Base-by-base conservation (phyloP, 2,329 filamentous ascomycete species). In the Botrytis cinerea region DNA sequence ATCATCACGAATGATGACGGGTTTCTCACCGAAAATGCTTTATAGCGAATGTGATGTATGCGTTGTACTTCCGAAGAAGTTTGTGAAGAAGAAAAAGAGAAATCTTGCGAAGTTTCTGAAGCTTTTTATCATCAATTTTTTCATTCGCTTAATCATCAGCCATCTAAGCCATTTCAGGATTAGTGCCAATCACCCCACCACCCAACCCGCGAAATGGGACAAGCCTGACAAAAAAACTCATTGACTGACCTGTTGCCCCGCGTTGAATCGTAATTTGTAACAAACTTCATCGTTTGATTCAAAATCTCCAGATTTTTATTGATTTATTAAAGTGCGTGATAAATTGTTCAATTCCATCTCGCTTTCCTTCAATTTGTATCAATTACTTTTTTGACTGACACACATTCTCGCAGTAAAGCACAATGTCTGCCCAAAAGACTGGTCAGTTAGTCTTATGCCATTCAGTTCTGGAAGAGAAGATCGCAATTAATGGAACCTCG, bases 401-500 rank as follows among this genome's bases (percentile, higher is more conserved):
- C 46, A 40, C 16, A 32, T 45, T 48, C 9, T 51, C n/a, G 22
- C 22, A 62, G 46, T 8, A 70, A 28, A 70, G 9, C 40, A 69
- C 64, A 71, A 70, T 73, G 66, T 73, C 72, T 70, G 54, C 75
- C 48, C 74, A 74, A 51, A 79, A 78, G 72, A 78, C 77, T 71
- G 78, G 78, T 77, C 70, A 63, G 74, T 57, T 54, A 28, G n/a
- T 57, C n/a, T 62, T 63, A 73, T 69, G 51, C 38, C 63, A 74
- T 40, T 57, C 46, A 59, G 48, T 18, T 73, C 60, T 20, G 28
- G 22, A 18, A 57, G 43, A 60, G 35, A 67, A 68, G 64, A 57
- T 22, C 5, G 32, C 28, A 54, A n/a, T 40, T 20, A 10, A 63
- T 20, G 57, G 64, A 57, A 68, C 25, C 16, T 28, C 57, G 6